A percentile compares a stretch with the other conserved stretches of the same genome.
phyloP scores from a whole-genome alignment of 257 asterid genomes.

The Thymus quinquecostatus region DNA sequence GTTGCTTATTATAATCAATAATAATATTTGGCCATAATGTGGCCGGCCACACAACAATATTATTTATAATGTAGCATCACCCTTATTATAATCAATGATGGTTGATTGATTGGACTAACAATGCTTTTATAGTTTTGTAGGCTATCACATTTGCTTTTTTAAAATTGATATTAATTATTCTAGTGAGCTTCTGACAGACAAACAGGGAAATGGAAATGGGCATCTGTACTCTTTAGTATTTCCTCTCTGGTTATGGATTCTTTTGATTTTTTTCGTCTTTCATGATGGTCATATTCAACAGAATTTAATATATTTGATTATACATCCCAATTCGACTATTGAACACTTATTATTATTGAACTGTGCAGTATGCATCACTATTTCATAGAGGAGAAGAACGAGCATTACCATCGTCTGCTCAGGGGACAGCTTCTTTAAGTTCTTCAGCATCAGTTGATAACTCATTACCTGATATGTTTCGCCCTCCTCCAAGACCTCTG shows the following conservation, averaged over 20 bases:
- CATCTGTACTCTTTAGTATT: not conserved
- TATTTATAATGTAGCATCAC: no score
- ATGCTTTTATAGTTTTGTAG: not conserved
- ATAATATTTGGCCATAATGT: not conserved
- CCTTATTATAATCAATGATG: not conserved
- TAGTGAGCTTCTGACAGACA: not conserved
- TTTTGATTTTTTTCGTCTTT: no score
- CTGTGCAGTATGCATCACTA: conserved; percentile 58
- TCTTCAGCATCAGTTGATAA: conserved; percentile 50
- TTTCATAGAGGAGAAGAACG: conserved; percentile 59
- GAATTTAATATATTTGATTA: not conserved
- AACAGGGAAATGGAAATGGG: not conserved
- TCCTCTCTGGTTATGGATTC: no score
- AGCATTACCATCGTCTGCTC: conserved; percentile 49
- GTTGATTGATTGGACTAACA: not conserved
- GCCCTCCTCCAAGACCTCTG: conserved; percentile 71
- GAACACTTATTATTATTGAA: conserved; percentile 16
- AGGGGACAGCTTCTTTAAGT: conserved; percentile 50
- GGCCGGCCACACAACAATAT: no score
- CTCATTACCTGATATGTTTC: conserved; percentile 58
- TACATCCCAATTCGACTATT: conserved; percentile 19
- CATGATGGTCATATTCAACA: no score
- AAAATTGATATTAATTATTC: not conserved
- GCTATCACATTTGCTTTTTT: not conserved
- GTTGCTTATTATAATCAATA: not conserved